Evolutionary conservation across 805 yeast genomes (phyloP).

Genomic region (Maudiozyma barnettii): DNA sequence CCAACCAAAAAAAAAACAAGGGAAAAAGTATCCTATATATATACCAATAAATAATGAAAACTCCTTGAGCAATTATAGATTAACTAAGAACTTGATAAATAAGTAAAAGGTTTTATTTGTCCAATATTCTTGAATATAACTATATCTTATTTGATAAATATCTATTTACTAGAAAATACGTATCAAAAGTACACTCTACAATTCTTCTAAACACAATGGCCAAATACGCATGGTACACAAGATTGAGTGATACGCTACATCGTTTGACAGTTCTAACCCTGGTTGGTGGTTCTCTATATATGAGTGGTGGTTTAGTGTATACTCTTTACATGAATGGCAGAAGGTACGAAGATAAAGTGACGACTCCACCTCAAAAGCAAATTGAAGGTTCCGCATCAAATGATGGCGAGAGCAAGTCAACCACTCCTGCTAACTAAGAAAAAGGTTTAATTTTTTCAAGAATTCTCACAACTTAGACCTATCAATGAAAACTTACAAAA

Average conservation of each 20-base stretch:
- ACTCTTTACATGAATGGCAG: constrained; percentile 45
- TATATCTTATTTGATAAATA: not conserved
- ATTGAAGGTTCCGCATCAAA: not conserved
- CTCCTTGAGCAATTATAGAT: constrained; percentile 1
- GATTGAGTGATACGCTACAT: constrained; percentile 61
- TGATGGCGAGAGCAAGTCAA: not conserved
- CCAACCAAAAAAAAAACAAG: not conserved
- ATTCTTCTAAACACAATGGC: constrained; percentile 29
- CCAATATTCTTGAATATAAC: not conserved
- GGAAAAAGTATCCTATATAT: not conserved
- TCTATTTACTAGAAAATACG: not conserved
- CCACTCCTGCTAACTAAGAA: not conserved
- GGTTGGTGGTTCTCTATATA: constrained; percentile 46
- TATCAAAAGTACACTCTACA: not conserved
- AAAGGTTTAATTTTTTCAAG: too few species aligned
- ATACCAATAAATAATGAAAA: not conserved
- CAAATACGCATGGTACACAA: constrained; percentile 65
- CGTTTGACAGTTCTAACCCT: constrained; percentile 61
- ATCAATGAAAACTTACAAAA: not conserved
- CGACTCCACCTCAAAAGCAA: constrained; percentile 1
- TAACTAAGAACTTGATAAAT: too few species aligned
- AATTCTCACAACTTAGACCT: not conserved
- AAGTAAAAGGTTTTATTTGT: not conserved
- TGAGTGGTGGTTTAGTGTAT: constrained; percentile 43
- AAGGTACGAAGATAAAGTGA: constrained; percentile 36